Base-by-base conservation (phyloP, 2,329 filamentous ascomycete species). In the Bertia moriformis region DNA sequence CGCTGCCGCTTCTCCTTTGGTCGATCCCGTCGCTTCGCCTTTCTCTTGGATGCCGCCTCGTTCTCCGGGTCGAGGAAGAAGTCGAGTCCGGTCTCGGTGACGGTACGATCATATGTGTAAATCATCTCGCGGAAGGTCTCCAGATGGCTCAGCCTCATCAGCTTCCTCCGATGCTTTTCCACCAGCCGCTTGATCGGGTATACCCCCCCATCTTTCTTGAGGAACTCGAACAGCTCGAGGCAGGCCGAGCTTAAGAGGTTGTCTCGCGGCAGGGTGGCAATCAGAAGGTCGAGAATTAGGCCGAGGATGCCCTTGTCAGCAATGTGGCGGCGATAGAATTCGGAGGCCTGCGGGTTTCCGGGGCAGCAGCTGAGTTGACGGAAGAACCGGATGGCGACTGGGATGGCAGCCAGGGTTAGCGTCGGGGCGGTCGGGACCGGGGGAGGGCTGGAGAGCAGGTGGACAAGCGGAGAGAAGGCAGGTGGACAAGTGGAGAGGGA, bases 211-310 rank as follows among this genome's bases (percentile, higher is more conserved):
- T 93, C 84, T 52, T 78, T 78, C 54, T 80, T 86, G 50, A 96
- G 83, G 51, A 81, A 87, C 51, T 93, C 87, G 46, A 98, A 96
- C 33, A 98, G 73, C 52, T 98, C 91, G 7, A 96, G 68, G 49
- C 86, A 94, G 5, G 88, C 89, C 1, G 89, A 96, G 56, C 91
- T 93, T 20, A 96, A 69, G 3, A 98, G 68, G 48, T 95, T 96
- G 57, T 98, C 89, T 32, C 87, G 76, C 1, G 88, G 85, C 73
- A 95, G 82, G 0, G 86, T 91, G 46, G 83, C 75, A 40, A 82
- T 72, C 22, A 96, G 71, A 27, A 95, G 79, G 47, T 91, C 76
- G 13, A 98, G 66, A 22, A 96, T 83, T 1, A 87, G 83, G 30
- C 82, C 83, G 42, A 96, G 78, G 0, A 91, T 75, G 43, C 79